Percentiles rank a stretch among this genome's conserved stretches.
These are phyloP conservation scores for Colletotrichum sojae DNA, from an alignment of 2,329 filamentous ascomycete species.

Conservation along the genomic window DNA sequence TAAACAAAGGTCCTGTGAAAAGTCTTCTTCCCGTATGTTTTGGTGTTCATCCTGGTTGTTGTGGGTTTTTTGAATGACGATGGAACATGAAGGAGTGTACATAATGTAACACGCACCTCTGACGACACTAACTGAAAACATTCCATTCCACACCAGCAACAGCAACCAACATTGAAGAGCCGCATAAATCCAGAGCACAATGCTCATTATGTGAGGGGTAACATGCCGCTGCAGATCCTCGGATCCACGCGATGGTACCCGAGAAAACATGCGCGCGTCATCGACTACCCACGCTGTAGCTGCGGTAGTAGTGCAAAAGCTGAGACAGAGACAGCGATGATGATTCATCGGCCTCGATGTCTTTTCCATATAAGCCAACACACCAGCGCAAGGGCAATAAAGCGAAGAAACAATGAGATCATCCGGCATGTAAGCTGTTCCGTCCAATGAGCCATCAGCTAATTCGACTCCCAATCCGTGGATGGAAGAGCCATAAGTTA, in stretches of 20 bases:
- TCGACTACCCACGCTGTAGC: too few relatives aligned
- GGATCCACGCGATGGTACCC: too few relatives aligned
- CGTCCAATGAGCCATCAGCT: slow-evolving; percentile 2
- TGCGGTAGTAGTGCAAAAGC: too few relatives aligned
- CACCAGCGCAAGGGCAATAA: not conserved
- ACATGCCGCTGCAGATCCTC: too few relatives aligned
- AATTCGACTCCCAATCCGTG: not conserved
- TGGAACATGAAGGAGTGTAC: not conserved
- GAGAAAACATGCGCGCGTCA: too few relatives aligned
- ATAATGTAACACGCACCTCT: slow-evolving; percentile 15
- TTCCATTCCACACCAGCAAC: too few relatives aligned
- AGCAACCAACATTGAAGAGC: not conserved
- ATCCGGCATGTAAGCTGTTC: not conserved
- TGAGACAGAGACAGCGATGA: slow-evolving; percentile 20
- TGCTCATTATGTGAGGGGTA: too few relatives aligned
- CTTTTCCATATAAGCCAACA: slow-evolving; percentile 18
- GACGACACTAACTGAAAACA: slow-evolving; percentile 15
- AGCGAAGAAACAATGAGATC: slow-evolving; percentile 23
- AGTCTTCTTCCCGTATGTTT: too few relatives aligned
- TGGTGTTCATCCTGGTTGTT: too few relatives aligned
- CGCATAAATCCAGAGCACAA: not conserved
- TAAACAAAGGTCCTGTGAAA: accelerated
- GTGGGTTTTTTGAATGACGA: too few relatives aligned
- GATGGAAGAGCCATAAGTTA: slow-evolving; percentile 4
- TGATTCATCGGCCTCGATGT: slow-evolving; percentile 24